Conservation (phyloP, 1,284 basidiomycete species). For the Marasmius oreades region DNA sequence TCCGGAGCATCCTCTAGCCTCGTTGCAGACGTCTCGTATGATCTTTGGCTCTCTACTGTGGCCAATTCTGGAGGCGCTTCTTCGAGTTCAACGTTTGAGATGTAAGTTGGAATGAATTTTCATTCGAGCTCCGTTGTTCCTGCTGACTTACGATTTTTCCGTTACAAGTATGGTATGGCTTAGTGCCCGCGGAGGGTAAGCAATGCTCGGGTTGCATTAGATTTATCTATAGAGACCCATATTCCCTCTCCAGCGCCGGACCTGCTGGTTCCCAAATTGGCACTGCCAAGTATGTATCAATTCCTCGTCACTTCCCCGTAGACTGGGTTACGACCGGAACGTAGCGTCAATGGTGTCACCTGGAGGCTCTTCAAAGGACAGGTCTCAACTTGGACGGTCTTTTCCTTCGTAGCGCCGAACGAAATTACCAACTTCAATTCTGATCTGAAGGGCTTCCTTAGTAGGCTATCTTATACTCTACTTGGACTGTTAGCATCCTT, state of each 20-base stretch:
- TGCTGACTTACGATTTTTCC: too few species aligned
- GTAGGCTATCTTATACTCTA: slow-evolving; percentile 18
- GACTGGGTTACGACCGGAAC: neutral
- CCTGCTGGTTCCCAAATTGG: slow-evolving; percentile 32
- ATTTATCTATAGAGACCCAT: neutral
- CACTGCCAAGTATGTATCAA: slow-evolving; percentile 27
- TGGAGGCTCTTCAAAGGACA: slow-evolving; percentile 34
- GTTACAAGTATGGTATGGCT: too few species aligned
- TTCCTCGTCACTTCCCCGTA: neutral
- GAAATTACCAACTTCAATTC: slow-evolving; percentile 31
- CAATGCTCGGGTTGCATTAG: too few species aligned
- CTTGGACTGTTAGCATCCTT: neutral
- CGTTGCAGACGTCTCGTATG: slow-evolving; percentile 34
- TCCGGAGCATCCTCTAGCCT: slow-evolving; percentile 28
- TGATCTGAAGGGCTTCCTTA: slow-evolving; percentile 34
- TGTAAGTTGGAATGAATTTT: slow-evolving; percentile 19
- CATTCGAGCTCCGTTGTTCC: neutral
- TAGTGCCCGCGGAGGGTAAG: too few species aligned
- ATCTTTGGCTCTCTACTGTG: slow-evolving; percentile 31
- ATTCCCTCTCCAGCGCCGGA: slow-evolving; percentile 20
- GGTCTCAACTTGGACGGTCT: slow-evolving; percentile 32
- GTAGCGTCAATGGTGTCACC: slow-evolving; percentile 34
- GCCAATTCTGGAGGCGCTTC: slow-evolving; percentile 24
- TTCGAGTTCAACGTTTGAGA: slow-evolving; percentile 28
- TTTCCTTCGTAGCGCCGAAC: slow-evolving; percentile 34